Base-by-base conservation (phyloP, 2,329 filamentous ascomycete genomes). In the Endothia cerciana region DNA sequence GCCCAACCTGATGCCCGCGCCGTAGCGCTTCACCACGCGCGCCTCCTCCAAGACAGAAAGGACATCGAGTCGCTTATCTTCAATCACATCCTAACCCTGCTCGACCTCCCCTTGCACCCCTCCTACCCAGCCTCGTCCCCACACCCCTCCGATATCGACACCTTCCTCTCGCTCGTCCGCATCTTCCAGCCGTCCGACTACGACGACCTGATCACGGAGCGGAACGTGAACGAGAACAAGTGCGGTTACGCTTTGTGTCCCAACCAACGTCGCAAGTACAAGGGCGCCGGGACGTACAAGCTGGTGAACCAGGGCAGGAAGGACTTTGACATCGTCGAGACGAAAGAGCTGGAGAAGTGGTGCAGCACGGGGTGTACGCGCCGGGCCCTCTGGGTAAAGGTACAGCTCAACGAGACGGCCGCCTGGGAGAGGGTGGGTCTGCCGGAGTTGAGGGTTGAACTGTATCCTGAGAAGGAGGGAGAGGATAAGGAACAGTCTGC, bases 101-200 rank as follows among this genome's bases (percentile, higher is more conserved):
- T 91, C 69, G 89, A 85, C 60, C 82, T 84, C 22, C 85, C 87
- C 0, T 74, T 76, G 33, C 73, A 73, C 40, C 76, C 75, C 55
- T 65, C 69, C 13, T 69, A 78, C 67, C 76, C 75, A 17, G 75
- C 90, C 10, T 78, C 85, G 1, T 78, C 75, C 76, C 75, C 84
- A 68, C 82, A 87, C 7, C 73, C 83, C 0, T 75, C 83, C 40
- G 93, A 97, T 74, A 83, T 83, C 1, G 75, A 78, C 47, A 79
- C 80, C 63, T 93, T 98, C 78, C 88, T 89, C 71, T 74, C 81
- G 3, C 84, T 87, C 43, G 80, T 98, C 30, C 80, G 84, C 11
- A 83, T 87, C 53, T 98, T 97, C 78, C 92, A 94, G 75, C 92
- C 94, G 0, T 84, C 86, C 62, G 94, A 99, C 80, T 97, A 96